Base-by-base conservation (phyloP, 176 grass and related monocot species). In the Eremochloa ophiuroides region DNA sequence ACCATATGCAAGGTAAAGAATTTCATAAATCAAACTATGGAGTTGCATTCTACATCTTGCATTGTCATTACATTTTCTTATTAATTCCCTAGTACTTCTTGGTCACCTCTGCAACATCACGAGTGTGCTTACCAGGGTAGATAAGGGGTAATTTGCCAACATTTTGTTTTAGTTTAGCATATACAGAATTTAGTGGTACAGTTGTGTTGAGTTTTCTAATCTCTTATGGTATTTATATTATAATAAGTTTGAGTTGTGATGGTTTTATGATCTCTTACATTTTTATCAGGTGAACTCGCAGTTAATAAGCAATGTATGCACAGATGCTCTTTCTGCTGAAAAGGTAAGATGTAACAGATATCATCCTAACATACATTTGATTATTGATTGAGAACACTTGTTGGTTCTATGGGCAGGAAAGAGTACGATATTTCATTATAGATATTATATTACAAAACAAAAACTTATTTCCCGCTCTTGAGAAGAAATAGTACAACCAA, bases 271-370 rank as follows among this genome's bases (percentile, higher is more conserved):
- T 78, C 58, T 70, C 35, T 61, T 61, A 69, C 48, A 38, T 77
- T 84, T 71, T 69, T 62, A 60, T 77, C 90, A 99, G 96, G 96
- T 99, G 56, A 99, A 99, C 84, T 94, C 96, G 43, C 96, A 99
- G 60, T 87, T 99, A 78, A 99, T 99, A 72, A 99, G 96, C 84
- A 99, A 99, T 83, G 83, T 95, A 30, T 99, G 93, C 85, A 99
- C 85, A 0, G 93, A 99, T 90, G 96, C 96, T 77, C 85, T 99
- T 44, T 99, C 96, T 53, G 93, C 96, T 42, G 96, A 99, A 85
- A 99, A 99, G 96, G 96, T 99, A 88, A 84, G 25, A 43, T 39
- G 34, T n/a, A 43, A 50, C 10, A 70, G 40, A 69, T 62, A 42
- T 27, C 20, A 63, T 56, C 74, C 80, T 85, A 4, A 53, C 9